phyloP scores from a whole-genome alignment of 441 rosid genomes.

The Populus hybrid region DNA sequence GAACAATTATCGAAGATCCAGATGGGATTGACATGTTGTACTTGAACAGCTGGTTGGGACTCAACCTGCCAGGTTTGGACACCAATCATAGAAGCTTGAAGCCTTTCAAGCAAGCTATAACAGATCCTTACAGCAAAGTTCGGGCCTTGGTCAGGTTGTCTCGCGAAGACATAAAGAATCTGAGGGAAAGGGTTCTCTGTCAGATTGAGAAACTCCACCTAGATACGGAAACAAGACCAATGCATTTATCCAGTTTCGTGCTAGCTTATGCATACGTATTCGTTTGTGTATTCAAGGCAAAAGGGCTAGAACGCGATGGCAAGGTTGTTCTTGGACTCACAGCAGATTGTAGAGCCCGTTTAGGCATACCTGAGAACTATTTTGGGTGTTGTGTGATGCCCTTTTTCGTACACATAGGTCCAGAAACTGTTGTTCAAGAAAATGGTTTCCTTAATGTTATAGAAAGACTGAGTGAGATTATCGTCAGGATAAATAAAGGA shows the following conservation, averaged over 20 bases:
- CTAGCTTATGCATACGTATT: constrained; percentile 28
- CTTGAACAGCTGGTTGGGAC: constrained; percentile 14
- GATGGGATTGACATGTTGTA: constrained; percentile 15
- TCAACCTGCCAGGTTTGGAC: neutral
- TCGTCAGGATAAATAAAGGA: neutral
- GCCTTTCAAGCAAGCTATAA: neutral
- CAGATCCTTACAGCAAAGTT: neutral
- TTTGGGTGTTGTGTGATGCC: constrained; percentile 1
- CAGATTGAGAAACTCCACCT: neutral
- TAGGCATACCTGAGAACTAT: constrained; percentile 16
- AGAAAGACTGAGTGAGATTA: neutral
- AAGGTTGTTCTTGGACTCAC: constrained; percentile 12
- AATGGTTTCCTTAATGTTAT: neutral
- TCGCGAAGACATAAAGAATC: constrained; percentile 1
- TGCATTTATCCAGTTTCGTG: constrained; percentile 35
- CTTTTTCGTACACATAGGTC: neutral
- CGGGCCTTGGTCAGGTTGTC: constrained; percentile 6
- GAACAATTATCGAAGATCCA: constrained; percentile 20
- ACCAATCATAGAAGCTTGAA: constrained; percentile 6
- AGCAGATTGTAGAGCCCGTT: constrained; percentile 18
- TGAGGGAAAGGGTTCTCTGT: neutral
- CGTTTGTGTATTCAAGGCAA: constrained; percentile 35
- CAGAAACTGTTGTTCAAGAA: neutral
- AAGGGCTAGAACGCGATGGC: constrained; percentile 18
- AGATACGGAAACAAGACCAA: neutral